phyloP scores from a whole-genome alignment of 2,329 filamentous ascomycete genomes.

The Metarhizium robertsii region DNA sequence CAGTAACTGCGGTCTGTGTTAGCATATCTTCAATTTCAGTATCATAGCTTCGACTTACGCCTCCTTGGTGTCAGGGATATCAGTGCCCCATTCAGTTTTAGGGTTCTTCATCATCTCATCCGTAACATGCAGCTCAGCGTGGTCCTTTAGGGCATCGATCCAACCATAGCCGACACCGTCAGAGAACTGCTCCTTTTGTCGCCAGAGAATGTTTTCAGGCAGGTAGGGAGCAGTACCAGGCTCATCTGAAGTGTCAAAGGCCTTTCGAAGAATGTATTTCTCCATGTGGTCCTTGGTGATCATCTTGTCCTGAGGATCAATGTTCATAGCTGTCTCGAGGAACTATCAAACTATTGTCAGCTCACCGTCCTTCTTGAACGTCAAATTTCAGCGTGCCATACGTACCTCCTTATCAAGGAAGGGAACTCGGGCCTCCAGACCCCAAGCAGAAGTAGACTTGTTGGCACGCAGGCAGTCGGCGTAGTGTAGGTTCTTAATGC shows the following conservation, averaged over 20 bases:
- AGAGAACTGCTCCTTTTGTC: constrained; percentile 99
- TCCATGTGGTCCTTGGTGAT: constrained; percentile 84
- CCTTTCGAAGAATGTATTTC: constrained; percentile 97
- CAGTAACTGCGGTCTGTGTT: constrained; percentile 56
- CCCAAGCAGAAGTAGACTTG: constrained; percentile 98
- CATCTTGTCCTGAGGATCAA: constrained; percentile 93
- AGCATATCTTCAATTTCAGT: background rate
- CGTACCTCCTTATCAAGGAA: constrained; percentile 86
- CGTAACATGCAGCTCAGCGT: constrained; percentile 77
- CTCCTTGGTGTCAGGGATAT: constrained; percentile 94
- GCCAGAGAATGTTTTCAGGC: constrained; percentile 92
- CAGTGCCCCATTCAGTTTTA: constrained; percentile 88
- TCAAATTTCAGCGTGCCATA: background rate
- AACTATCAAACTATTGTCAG: constrained; percentile 44
- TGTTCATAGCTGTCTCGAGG: constrained; percentile 84
- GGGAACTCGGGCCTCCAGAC: constrained; percentile 91
- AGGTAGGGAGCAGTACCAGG: constrained; percentile 76
- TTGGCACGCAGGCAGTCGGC: constrained; percentile 97
- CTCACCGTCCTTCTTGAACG: background rate
- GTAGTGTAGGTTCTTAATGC: constrained; percentile 93
- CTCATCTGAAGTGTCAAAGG: constrained; percentile 88
- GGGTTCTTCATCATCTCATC: constrained; percentile 99
- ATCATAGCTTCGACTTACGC: constrained; percentile 46
- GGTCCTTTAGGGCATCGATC: constrained; percentile 97
- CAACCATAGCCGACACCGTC: constrained; percentile 98